Evolutionary conservation across 352 stramenopile species (phyloP).

Genomic region (Globisporangium rhizosaccharum): DNA sequence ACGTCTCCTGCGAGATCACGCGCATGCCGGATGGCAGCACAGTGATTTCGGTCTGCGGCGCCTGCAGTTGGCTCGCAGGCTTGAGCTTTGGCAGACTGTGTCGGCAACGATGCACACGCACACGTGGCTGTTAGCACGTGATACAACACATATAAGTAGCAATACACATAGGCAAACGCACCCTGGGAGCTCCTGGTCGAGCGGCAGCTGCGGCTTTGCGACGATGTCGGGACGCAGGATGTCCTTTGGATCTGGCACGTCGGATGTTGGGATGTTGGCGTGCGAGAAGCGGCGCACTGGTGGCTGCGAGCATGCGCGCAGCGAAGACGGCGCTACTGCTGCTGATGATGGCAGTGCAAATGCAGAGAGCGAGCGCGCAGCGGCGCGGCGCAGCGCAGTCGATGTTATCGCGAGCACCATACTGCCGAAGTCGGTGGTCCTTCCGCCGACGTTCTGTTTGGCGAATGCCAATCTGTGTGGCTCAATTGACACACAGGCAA

Average conservation of each 20-base stretch:
- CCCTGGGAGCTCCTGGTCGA: conserved; percentile 56
- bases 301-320: conserved; percentile 2
- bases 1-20: conserved; percentile 96
- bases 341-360: neutral
- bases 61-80: conserved; percentile 71
- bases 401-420: conserved; percentile 25
- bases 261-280: conserved; percentile 15
- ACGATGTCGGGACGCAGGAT: conserved; percentile 52
- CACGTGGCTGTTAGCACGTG: neutral
- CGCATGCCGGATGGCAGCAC: conserved; percentile 92
- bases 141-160: neutral
- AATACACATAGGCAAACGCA: conserved; percentile 4
- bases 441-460: neutral
- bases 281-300: conserved; percentile 38
- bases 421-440: conserved; percentile 9
- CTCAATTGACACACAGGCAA: neutral
- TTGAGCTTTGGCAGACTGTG: conserved; percentile 73
- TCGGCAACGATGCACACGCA: neutral
- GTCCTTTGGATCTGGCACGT: conserved; percentile 27
- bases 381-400: conserved; percentile 21
- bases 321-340: neutral
- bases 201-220: conserved; percentile 46
- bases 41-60: conserved; percentile 90
- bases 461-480: neutral
- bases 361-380: conserved; percentile 11